Evolutionary conservation across 208 protist species (phyloP).

Genomic region (Strigomonas galati): DNA sequence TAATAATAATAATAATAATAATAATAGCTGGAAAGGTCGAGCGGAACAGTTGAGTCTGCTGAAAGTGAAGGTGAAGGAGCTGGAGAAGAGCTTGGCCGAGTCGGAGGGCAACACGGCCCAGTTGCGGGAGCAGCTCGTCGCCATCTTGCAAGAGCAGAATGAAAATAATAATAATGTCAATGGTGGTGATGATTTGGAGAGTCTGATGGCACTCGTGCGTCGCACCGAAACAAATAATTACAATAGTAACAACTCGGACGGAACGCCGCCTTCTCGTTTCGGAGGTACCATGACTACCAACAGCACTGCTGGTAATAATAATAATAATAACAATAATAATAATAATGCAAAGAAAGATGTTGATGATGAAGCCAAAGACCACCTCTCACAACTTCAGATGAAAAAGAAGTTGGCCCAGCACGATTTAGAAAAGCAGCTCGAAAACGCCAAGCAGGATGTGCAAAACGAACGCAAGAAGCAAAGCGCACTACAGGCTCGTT

Average conservation of each 20-base stretch:
- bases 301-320: neutral
- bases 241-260: slow-evolving; percentile 3
- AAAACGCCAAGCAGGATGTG: neutral
- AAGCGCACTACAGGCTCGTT: neutral
- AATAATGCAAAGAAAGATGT: slow-evolving; percentile 2
- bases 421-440: neutral
- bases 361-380: neutral
- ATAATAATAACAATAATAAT: slow-evolving; percentile 15
- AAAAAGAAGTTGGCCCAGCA: slow-evolving; percentile 1
- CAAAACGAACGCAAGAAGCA: neutral
- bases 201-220: neutral
- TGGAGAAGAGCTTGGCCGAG: neutral
- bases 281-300: neutral
- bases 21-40: neutral
- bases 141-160: neutral
- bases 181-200: slow-evolving; percentile 3
- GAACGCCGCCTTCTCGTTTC: neutral
- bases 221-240: neutral
- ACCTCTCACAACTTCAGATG: neutral
- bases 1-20: slow-evolving; percentile 13
- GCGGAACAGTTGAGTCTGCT: neutral
- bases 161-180: neutral
- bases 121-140: neutral
- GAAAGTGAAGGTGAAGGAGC: neutral
- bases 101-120: neutral